Base-by-base conservation (phyloP, 129 eudicot genomes). In the Erigeron canadensis region DNA sequence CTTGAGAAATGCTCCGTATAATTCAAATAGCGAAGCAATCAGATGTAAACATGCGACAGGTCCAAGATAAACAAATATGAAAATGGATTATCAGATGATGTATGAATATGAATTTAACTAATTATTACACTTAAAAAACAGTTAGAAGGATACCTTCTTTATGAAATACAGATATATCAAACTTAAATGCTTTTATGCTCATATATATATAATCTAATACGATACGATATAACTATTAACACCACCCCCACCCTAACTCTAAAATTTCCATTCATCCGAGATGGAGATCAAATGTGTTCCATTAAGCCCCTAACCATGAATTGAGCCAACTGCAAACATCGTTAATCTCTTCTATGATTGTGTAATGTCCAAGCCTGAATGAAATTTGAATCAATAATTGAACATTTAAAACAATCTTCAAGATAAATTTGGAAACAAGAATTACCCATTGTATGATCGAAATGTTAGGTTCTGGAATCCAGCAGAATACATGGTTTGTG, bases 361-460 rank as follows among this genome's bases (percentile, higher is more conserved):
- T 87, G 86, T 87, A 78, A 63, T 90, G 97, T 34, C 97, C 97
- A 60, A 91, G 88, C 82, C 96, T 91, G 87, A 46, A 75, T 45
- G 43, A 6, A 44, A 71, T 48, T 28, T 45, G 65, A 55, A 10
- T 37, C n/a, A 78, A 8, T 51, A 56, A 47, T 6, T 65, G 43
- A 17, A 39, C 47, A 44, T 10, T 12, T 13, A 11, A 43, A 12
- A 28, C 17, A 44, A n/a, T 22, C 7, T 41, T 34, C 7, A 19
- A 55, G 10, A 17, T 28, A 11, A 51, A 74, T 65, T 39, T 37
- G 19, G 71, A 40, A 65, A 61, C 60, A 70, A 10, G 39, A 46
- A 47, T 18, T 86, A 91, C 97, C 90, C 88, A 6, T 83, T 56
- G 53, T 88, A 91, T 43, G 90, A 46, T 76, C 80, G 81, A 43